Evolutionary conservation across 495 filamentous ascomycete genomes (phyloP).

Genomic region (Lepidopterella palustris): DNA sequence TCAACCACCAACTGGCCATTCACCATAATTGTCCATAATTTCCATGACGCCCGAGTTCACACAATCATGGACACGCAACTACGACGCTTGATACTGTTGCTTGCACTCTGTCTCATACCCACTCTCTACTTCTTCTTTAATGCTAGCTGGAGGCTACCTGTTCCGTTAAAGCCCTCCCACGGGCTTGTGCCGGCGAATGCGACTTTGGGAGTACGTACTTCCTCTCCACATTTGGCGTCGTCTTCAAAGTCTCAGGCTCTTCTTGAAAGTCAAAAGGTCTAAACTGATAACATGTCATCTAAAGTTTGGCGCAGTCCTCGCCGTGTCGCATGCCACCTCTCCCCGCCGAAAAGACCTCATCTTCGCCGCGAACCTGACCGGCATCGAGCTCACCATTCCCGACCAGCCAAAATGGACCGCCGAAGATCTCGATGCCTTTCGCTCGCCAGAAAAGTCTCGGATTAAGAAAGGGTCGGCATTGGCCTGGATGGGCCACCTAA

Average conservation of each 20-base stretch:
- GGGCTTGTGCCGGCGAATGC: constrained; percentile 1
- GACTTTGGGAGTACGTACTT: not conserved
- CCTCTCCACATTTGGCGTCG: not conserved
- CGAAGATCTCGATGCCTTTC: constrained; percentile 21
- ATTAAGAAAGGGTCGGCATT: constrained; percentile 27
- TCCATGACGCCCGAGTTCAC: too few species aligned
- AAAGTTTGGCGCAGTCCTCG: constrained; percentile 29
- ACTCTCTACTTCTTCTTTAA: not conserved
- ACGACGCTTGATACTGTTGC: not conserved
- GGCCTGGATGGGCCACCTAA: constrained; percentile 34
- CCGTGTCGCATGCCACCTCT: constrained; percentile 29
- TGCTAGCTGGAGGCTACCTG: not conserved
- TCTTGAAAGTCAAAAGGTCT: too few species aligned
- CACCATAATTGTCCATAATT: too few species aligned
- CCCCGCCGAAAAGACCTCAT: constrained; percentile 27
- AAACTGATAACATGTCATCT: not conserved
- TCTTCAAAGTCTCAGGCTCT: not conserved
- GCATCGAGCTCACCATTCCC: constrained; percentile 32
- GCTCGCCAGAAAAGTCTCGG: constrained; percentile 10
- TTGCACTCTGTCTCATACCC: not conserved
- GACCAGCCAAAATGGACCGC: constrained; percentile 32
- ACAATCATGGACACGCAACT: not conserved
- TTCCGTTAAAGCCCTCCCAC: not conserved
- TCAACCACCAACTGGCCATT: not conserved
- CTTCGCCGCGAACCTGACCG: constrained; percentile 31